phyloP scores from a whole-genome alignment of 2,329 filamentous ascomycete genomes.

The Aspergillus pseudonomiae region DNA sequence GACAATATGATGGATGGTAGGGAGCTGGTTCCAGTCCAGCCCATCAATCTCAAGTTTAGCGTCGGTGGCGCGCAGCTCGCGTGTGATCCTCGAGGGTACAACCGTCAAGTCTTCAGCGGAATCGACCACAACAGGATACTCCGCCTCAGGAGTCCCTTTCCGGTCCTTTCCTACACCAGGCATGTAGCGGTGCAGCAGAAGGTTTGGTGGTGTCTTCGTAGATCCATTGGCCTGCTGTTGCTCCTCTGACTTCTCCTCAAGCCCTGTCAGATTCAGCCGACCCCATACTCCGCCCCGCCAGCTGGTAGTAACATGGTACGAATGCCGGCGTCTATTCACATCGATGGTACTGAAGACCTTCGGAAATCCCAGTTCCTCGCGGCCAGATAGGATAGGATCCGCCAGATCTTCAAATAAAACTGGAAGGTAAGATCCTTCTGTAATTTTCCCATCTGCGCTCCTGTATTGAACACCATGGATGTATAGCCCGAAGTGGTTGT shows the following conservation, averaged over 20 bases:
- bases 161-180: conserved; percentile 54
- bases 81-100: conserved; percentile 27
- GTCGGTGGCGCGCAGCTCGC: conserved; percentile 34
- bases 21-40: conserved; percentile 57
- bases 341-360: conserved; percentile 60
- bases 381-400: conserved; percentile 62
- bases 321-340: conserved; percentile 39
- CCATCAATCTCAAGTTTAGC: conserved; percentile 54
- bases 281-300: conserved; percentile 50
- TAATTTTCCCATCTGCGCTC: conserved; percentile 50
- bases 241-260: conserved; percentile 32
- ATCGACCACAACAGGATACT: conserved; percentile 53
- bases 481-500: conserved; percentile 62
- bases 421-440: conserved; percentile 59
- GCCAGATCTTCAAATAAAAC: conserved; percentile 62
- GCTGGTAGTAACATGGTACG: conserved; percentile 44
- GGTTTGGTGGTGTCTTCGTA: conserved; percentile 50
- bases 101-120: conserved; percentile 38
- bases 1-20: conserved; percentile 64
- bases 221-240: conserved; percentile 23
- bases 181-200: conserved; percentile 60
- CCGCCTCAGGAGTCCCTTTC: conserved; percentile 56
- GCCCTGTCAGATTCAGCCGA: conserved; percentile 39
- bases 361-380: conserved; percentile 65
- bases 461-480: conserved; percentile 64